Conservation (phyloP, 176 grass and related monocot species). For the Aegilops bicornis region DNA sequence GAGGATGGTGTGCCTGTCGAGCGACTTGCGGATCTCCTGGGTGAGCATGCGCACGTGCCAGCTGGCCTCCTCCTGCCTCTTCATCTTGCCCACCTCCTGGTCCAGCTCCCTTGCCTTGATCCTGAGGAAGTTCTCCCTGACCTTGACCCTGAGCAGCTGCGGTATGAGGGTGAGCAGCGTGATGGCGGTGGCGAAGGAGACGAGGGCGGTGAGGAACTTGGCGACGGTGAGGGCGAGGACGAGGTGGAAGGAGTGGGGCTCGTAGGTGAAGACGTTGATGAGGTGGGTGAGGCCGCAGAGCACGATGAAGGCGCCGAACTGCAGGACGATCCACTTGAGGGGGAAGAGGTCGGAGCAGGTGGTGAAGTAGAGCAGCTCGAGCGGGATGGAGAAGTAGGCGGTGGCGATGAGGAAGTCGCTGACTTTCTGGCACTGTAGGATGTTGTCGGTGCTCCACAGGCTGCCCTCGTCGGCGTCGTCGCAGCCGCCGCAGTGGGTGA, state of each 20-base stretch:
- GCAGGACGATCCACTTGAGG: slow-evolving; percentile 79
- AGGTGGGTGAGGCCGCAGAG: slow-evolving; percentile 76
- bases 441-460: slow-evolving; percentile 50
- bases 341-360: slow-evolving; percentile 75
- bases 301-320: slow-evolving; percentile 78
- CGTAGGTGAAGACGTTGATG: slow-evolving; percentile 68
- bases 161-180: slow-evolving; percentile 79
- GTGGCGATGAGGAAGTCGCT: slow-evolving; percentile 78
- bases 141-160: slow-evolving; percentile 77
- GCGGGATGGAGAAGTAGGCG: slow-evolving; percentile 88
- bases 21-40: slow-evolving; percentile 71
- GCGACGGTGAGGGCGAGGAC: slow-evolving; percentile 67
- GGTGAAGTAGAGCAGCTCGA: slow-evolving; percentile 78
- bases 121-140: slow-evolving; percentile 73
- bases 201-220: slow-evolving; percentile 79
- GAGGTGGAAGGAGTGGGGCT: slow-evolving; percentile 63
- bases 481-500: slow-evolving; percentile 50
- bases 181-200: slow-evolving; percentile 65
- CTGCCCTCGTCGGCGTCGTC: slow-evolving; percentile 30
- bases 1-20: slow-evolving; percentile 69
- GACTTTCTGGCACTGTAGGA: slow-evolving; percentile 70
- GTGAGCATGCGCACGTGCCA: slow-evolving; percentile 90
- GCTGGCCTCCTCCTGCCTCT: slow-evolving; percentile 64
- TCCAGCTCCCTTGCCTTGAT: slow-evolving; percentile 64
- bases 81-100: slow-evolving; percentile 67